Evolutionary conservation across 495 filamentous ascomycete species (phyloP).

Genomic region (Lichenothelia convexa): DNA sequence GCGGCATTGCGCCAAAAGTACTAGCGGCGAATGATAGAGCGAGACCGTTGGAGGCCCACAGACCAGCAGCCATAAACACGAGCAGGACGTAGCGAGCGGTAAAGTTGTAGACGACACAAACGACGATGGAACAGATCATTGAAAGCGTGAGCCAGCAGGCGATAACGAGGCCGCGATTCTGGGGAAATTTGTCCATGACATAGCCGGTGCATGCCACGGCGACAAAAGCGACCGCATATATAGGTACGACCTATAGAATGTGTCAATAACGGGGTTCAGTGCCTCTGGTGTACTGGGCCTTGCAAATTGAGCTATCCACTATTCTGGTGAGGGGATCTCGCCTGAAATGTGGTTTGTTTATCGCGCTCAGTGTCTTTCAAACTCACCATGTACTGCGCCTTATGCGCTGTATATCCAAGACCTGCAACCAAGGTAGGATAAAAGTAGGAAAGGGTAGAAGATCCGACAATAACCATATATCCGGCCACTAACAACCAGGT

Average conservation of each 20-base stretch:
- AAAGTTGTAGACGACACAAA: conserved; percentile 26
- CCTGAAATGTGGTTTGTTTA: too few relatives aligned
- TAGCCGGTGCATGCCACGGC: conserved; percentile 20
- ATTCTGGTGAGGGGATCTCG: too few relatives aligned
- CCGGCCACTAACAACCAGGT: conserved; percentile 17
- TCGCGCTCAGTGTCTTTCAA: too few relatives aligned
- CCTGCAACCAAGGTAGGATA: conserved; percentile 32
- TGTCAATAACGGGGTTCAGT: too few relatives aligned
- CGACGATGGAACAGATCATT: conserved; percentile 25
- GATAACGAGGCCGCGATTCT: conserved; percentile 19
- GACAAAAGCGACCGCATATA: conserved; percentile 28
- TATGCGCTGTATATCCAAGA: conserved; percentile 26
- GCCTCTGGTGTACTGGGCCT: too few relatives aligned
- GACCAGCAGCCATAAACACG: conserved; percentile 30
- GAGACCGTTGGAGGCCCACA: conserved; percentile 29
- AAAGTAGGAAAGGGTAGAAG: conserved; percentile 31
- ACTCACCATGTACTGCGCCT: conserved; percentile 23
- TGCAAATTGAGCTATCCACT: too few relatives aligned
- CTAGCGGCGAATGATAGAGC: conserved; percentile 27
- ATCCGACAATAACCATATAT: conserved; percentile 19
- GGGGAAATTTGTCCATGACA: conserved; percentile 19
- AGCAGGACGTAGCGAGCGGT: conserved; percentile 33
- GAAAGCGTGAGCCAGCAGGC: conserved; percentile 24
- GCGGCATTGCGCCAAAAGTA: conserved; percentile 23
- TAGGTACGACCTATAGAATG: too few relatives aligned